These are phyloP conservation scores for Chrysanthemum makinoi DNA, from an alignment of 129 eudicot species.

Conservation along the genomic window DNA sequence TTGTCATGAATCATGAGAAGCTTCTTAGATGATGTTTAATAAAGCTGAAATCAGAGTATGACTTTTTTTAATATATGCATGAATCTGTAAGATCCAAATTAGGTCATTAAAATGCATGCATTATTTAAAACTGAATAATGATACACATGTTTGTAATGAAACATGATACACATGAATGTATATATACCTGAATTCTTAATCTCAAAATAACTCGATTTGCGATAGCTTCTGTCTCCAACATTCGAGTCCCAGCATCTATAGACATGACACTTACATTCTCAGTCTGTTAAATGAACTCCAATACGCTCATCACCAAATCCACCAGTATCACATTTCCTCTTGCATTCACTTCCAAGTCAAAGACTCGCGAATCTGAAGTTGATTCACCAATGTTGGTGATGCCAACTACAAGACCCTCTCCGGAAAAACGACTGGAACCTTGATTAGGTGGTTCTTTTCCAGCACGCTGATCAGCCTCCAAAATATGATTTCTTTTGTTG, in stretches of 20 bases:
- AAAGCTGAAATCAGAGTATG: no score
- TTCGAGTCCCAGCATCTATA: slow-evolving; percentile 40
- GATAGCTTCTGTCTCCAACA: slow-evolving; percentile 24
- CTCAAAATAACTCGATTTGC: slow-evolving; percentile 38
- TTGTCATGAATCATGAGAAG: not conserved
- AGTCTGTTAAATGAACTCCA: slow-evolving; percentile 48
- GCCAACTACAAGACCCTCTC: slow-evolving; percentile 33
- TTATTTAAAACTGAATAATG: no score
- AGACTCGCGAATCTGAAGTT: slow-evolving; percentile 33
- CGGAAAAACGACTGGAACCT: slow-evolving; percentile 8
- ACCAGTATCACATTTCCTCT: slow-evolving; percentile 44
- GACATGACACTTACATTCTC: slow-evolving; percentile 41
- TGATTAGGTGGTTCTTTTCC: slow-evolving; percentile 8
- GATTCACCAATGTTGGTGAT: slow-evolving; percentile 40
- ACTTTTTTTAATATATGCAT: no score
- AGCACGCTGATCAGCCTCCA: slow-evolving; percentile 34
- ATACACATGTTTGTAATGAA: not conserved
- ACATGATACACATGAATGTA: not conserved
- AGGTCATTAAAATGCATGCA: not conserved
- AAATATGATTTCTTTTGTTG: slow-evolving; percentile 43
- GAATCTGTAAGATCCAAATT: no score
- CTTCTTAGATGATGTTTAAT: no score
- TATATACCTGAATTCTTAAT: slow-evolving; percentile 62
- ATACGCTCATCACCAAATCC: slow-evolving; percentile 42
- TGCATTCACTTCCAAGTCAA: slow-evolving; percentile 50